These are phyloP conservation scores for Beauveria varroae DNA, from an alignment of 2,329 filamentous ascomycete genomes.

Conservation along the genomic window DNA sequence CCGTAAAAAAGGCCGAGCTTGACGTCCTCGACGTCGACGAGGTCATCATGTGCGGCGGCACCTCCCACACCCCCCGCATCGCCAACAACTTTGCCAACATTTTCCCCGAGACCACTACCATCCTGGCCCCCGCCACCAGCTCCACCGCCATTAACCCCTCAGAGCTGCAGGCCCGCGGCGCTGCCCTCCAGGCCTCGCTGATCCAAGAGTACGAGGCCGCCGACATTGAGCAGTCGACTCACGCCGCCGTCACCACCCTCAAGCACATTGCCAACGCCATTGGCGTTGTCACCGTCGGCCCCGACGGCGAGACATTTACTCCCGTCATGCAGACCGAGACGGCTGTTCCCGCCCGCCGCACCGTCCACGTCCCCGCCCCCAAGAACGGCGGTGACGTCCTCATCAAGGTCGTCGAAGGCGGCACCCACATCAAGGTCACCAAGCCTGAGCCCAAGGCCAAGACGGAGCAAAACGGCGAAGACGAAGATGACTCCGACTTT, in stretches of 20 bases:
- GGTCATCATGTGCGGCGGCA: conserved; percentile 87
- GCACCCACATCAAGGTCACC: conserved; percentile 86
- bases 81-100: conserved; percentile 69
- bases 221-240: conserved; percentile 92
- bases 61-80: conserved; percentile 88
- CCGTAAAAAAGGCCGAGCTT: conserved; percentile 83
- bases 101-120: conserved; percentile 71
- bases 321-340: conserved; percentile 81
- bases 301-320: conserved; percentile 62
- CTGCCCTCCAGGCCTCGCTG: conserved; percentile 88
- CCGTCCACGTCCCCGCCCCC: conserved; percentile 68
- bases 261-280: conserved; percentile 85
- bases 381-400: conserved; percentile 81
- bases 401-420: conserved; percentile 80
- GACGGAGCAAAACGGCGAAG: conserved; percentile 58
- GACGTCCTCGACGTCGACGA: conserved; percentile 92
- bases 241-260: conserved; percentile 89
- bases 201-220: conserved; percentile 90
- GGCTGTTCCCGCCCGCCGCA: conserved; percentile 79
- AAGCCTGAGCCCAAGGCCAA: conserved; percentile 76
- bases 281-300: conserved; percentile 64
- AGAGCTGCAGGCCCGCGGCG: conserved; percentile 80
- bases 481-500: conserved; percentile 50
- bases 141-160: conserved; percentile 82
- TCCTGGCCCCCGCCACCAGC: conserved; percentile 77